Base-by-base conservation (phyloP, 495 filamentous ascomycete genomes). In the Hyaloscypha finlandica region DNA sequence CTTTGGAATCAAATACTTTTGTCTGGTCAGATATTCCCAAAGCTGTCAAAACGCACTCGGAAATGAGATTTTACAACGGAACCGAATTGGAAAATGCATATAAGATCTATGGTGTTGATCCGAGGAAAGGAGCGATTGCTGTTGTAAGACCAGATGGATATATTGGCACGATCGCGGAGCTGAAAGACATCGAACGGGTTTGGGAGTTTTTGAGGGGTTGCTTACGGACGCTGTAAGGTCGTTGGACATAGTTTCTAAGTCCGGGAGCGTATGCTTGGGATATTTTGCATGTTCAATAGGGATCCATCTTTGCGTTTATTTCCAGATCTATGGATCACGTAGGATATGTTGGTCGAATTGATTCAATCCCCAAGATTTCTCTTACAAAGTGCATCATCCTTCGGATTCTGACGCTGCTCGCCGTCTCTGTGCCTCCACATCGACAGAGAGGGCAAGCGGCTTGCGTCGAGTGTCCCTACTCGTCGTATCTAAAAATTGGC, bases 71-170 rank as follows among this genome's bases (percentile, higher is more conserved):
- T 51, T 54, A 76, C 29, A 72, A 68, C 1, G 70, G 68, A 8
- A 53, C 37, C 16, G 72, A 57, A 48, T 8, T 35, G 22, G 63
- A 68, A 0, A 63, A 66, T 39, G 67, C 60, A 35, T 74, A 75
- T 66, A 35, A 63, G 30, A 66, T 61, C 14, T 76, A 73, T 71
- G 71, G 73, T 0, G 57, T 77, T 45, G 61, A 71, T 62, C 61
- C 48, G 42, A 29, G 32, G 16, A 79, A 77, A 66, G 90, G 89
- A 20, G 88, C 81, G 66, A 76, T 91, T 30, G 83, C 86, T 4
- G 83, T 91, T 37, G 87, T 89, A 51, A 81, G 90, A 64, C 89
- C 89, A 6, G 89, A 92, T 80, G 86, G 87, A 69, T 89, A 91
- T 79, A 82, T 91, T 62, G 87, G 86, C 1, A 29, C 20, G 2